A percentile compares a stretch with the other conserved stretches of the same genome.
phyloP scores from a whole-genome alignment of 2,329 filamentous ascomycete genomes.

The Chaetothyriales sp. region DNA sequence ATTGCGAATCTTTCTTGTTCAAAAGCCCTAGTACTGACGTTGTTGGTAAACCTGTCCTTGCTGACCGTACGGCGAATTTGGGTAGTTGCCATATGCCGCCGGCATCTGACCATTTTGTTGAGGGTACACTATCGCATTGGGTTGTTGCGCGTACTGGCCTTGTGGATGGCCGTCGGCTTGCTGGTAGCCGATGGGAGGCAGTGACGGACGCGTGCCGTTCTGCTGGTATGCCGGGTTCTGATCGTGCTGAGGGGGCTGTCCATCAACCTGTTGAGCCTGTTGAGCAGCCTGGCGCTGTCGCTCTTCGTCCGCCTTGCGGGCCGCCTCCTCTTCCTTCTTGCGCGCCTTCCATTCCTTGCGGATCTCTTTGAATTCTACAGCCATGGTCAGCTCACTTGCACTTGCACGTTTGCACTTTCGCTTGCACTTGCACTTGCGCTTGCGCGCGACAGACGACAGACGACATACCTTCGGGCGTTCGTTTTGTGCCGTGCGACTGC shows the following conservation, averaged over 20 bases:
- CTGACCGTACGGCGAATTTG: slow-evolving; percentile 37
- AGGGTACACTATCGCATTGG: slow-evolving; percentile 33
- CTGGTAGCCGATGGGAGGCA: slow-evolving; percentile 65
- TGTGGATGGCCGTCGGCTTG: slow-evolving; percentile 41
- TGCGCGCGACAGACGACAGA: background rate
- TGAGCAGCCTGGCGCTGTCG: slow-evolving; percentile 48
- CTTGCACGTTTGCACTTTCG: background rate
- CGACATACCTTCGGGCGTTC: slow-evolving; percentile 85
- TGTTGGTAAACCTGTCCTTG: slow-evolving; percentile 38
- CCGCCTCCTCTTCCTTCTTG: slow-evolving; percentile 95
- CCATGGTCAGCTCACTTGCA: background rate
- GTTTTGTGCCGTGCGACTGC: slow-evolving; percentile 90
- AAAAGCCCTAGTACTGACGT: slow-evolving; percentile 29
- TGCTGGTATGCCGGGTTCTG: slow-evolving; percentile 31
- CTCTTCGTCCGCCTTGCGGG: slow-evolving; percentile 82
- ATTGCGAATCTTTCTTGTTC: background rate
- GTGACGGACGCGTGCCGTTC: slow-evolving; percentile 45
- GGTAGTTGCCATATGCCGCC: slow-evolving; percentile 33
- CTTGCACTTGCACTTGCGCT: background rate
- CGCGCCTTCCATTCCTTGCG: slow-evolving; percentile 98
- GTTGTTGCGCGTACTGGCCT: slow-evolving; percentile 47
- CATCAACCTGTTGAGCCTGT: slow-evolving; percentile 39
- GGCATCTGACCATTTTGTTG: slow-evolving; percentile 34
- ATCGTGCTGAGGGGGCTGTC: slow-evolving; percentile 22
- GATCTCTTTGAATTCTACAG: slow-evolving; percentile 91